phyloP scores from a whole-genome alignment of 148 eudicot genomes.

The Cornus suecica region DNA sequence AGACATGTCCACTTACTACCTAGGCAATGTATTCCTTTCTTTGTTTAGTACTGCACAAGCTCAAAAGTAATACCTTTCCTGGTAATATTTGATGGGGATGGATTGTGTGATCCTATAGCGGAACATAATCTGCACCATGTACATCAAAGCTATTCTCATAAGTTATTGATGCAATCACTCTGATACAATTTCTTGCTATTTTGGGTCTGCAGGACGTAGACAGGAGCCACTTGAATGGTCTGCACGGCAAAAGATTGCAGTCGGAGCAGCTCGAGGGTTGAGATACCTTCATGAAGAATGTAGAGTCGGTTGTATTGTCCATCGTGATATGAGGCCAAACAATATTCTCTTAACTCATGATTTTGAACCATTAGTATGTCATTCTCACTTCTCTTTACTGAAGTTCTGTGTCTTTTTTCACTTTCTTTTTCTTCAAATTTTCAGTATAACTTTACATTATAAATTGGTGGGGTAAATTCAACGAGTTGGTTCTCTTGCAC shows the following conservation, averaged over 20 bases:
- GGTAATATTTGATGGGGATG: not conserved
- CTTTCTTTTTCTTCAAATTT: no score
- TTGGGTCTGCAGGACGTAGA: conserved; percentile 40
- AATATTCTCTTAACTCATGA: conserved; percentile 89
- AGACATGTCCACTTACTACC: not conserved
- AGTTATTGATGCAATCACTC: not conserved
- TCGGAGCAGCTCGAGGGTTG: conserved; percentile 89
- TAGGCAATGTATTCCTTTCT: conserved; percentile 5
- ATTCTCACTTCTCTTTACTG: not conserved
- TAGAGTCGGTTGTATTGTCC: conserved; percentile 87
- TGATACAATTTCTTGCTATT: not conserved
- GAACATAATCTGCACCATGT: not conserved
- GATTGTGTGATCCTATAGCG: not conserved
- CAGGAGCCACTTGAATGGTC: conserved; percentile 53
- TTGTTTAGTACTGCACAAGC: conserved; percentile 5
- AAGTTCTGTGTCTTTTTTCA: not conserved
- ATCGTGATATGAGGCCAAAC: conserved; percentile 92
- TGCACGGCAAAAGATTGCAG: conserved; percentile 72
- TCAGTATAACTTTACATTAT: not conserved
- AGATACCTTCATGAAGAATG: conserved; percentile 96
- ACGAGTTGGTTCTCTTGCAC: not conserved
- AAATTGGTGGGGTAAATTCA: not conserved
- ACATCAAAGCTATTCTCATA: conserved; percentile 1
- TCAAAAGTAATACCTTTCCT: not conserved
- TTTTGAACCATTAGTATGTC: conserved; percentile 78